These are phyloP conservation scores for Nemophila menziesii DNA, from an alignment of 257 asterid genomes.

Conservation along the genomic window DNA sequence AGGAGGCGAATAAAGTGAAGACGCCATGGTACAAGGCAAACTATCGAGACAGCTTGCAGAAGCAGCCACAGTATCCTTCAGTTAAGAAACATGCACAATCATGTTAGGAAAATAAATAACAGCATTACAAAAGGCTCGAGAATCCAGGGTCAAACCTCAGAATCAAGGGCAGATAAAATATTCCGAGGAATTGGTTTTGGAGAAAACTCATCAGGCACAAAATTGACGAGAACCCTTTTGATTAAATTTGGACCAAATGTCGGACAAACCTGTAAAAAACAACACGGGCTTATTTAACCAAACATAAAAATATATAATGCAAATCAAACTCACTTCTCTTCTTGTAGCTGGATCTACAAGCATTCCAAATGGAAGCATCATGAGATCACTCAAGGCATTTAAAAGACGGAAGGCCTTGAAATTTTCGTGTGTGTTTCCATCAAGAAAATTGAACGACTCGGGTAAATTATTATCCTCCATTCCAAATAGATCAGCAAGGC, in stretches of 20 bases:
- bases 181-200: conserved; percentile 69
- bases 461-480: conserved; percentile 44
- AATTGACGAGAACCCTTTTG: conserved; percentile 50
- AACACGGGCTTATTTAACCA: not conserved
- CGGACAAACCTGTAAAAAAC: conserved; percentile 68
- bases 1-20: conserved; percentile 55
- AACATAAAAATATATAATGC: not conserved
- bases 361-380: conserved; percentile 91
- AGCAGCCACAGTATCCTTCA: conserved; percentile 35
- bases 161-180: conserved; percentile 46
- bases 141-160: conserved; percentile 41
- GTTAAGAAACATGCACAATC: conserved; percentile 5
- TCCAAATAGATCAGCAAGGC: conserved; percentile 72
- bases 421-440: conserved; percentile 24
- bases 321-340: conserved; percentile 47
- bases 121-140: too few species aligned
- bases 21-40: conserved; percentile 45
- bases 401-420: conserved; percentile 69
- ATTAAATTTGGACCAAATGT: conserved; percentile 52
- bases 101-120: not conserved
- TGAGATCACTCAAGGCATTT: conserved; percentile 68
- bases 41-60: conserved; percentile 21
- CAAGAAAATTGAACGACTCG: conserved; percentile 18
- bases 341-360: conserved; percentile 59
- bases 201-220: conserved; percentile 81